Evolutionary conservation across 352 stramenopile species (phyloP), one percentile per base, ranked within the genome.

Genomic region (Thalassiosira ordinaria): DNA sequence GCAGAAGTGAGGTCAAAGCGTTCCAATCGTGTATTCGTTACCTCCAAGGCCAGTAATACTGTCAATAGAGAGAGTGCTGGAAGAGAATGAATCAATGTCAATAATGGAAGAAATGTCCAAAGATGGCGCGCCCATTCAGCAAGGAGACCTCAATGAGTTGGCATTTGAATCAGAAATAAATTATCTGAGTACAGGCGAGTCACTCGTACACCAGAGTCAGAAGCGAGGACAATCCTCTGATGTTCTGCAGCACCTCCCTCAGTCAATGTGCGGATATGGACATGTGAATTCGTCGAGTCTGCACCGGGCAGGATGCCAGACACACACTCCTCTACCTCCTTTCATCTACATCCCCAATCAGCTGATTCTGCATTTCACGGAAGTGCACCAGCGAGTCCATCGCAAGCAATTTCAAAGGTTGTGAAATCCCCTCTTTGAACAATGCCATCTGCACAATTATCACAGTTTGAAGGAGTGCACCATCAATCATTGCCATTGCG

Each of bases 361-460:
- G 88, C 1, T 77, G 82, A 4, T 51, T 80, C 49, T 29, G 78
- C 74, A 74, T 89, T 87, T 84, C 60, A 90, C 29, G 55, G 56
- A 13, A 87, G 52, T 11, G 11, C 26, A 31, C 75, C 71, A 47
- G 83, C 85, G 27, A 93, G 49, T 39, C 20, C 60, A 44, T 98
- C 95, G 7, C 89, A 89, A 8, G 75, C 80, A 6, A 97, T 93
- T 85, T 96, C 87, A 65, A 98, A 96, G 1, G 74, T 87, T 6
- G 92, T 97, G 29, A 98, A 97, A 53, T 96, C 85, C 5, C 95
- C 95, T 46, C 96, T 93, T 24, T 97, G 84, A 46, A 98, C 92
- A 49, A 92, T 68, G 0, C 96, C 96, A 61, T 95, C 87, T n/a
- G 70, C 63, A 35, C 86, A 90, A 57, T 80, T 63, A 22, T 77